These are phyloP conservation scores for Radiomyces spectabilis DNA, from an alignment of 192 early-diverging fungal species.

Conservation along the genomic window DNA sequence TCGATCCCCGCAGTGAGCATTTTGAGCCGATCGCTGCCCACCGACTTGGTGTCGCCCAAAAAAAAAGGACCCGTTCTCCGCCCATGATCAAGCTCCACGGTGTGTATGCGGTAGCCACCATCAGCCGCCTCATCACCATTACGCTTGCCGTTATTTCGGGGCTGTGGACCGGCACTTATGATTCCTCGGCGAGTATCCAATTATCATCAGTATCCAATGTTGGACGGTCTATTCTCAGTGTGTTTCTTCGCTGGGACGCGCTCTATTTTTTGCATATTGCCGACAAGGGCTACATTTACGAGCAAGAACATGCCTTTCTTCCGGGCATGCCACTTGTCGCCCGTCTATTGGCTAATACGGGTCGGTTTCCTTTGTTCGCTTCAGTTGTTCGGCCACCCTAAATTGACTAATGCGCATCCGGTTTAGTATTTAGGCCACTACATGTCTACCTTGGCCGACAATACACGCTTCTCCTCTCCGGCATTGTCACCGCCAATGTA, in stretches of 20 bases:
- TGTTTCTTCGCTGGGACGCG: slow-evolving; percentile 84
- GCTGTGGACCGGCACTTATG: neutral
- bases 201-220: neutral
- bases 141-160: neutral
- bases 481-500: slow-evolving; percentile 66
- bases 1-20: neutral
- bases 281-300: slow-evolving; percentile 70
- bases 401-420: no score
- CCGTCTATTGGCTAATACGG: slow-evolving; percentile 39
- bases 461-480: slow-evolving; percentile 46
- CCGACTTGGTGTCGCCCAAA: no score
- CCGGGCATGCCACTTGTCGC: slow-evolving; percentile 68
- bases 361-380: no score
- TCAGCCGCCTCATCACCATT: neutral
- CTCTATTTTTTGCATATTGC: slow-evolving; percentile 82
- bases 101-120: neutral
- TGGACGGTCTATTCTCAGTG: slow-evolving; percentile 9
- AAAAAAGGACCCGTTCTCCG: no score
- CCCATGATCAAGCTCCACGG: neutral
- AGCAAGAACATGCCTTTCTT: slow-evolving; percentile 88
- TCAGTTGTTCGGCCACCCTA: no score
- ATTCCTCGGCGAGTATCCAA: neutral
- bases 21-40: neutral
- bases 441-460: slow-evolving; percentile 24
- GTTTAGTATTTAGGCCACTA: slow-evolving; percentile 48